A percentile compares a stretch with the other conserved stretches of the same genome.
Evolutionary conservation across 2,329 filamentous ascomycete genomes (phyloP).

Genomic region (Penicillium sp.): DNA sequence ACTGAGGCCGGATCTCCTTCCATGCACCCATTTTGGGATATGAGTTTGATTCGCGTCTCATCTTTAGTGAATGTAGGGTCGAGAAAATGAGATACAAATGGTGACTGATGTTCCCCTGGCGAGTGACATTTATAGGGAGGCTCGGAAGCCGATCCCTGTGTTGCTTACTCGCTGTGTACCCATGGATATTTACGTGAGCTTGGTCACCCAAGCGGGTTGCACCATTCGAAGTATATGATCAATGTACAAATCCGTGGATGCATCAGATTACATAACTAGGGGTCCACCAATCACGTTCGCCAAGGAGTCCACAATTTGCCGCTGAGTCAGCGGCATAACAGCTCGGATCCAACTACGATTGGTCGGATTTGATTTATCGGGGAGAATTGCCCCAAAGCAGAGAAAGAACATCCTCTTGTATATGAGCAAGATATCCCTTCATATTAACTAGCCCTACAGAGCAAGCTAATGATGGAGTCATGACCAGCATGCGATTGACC

Average conservation of each 20-base stretch:
- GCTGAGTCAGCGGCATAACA: not conserved
- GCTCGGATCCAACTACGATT: not conserved
- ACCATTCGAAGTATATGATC: not conserved
- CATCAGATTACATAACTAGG: too few relatives aligned
- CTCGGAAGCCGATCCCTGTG: not conserved
- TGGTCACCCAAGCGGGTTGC: not conserved
- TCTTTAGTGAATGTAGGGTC: not conserved
- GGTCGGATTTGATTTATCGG: not conserved
- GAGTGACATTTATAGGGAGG: not conserved
- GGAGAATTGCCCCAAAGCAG: not conserved
- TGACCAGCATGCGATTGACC: too few relatives aligned
- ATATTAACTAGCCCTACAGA: too few relatives aligned
- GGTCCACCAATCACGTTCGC: not conserved
- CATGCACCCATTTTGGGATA: not conserved
- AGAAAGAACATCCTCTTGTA: too few relatives aligned
- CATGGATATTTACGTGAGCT: not conserved
- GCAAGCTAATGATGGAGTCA: too few relatives aligned
- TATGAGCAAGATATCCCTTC: too few relatives aligned
- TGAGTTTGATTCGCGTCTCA: not conserved
- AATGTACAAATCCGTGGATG: not conserved
- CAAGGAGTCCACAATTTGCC: not conserved
- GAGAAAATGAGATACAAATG: not conserved
- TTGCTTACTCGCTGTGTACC: not conserved
- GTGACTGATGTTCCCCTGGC: not conserved
- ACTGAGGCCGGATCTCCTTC: not conserved